Evolutionary conservation across 208 protist genomes (phyloP).

Genomic region (Trichomonas tenax): DNA sequence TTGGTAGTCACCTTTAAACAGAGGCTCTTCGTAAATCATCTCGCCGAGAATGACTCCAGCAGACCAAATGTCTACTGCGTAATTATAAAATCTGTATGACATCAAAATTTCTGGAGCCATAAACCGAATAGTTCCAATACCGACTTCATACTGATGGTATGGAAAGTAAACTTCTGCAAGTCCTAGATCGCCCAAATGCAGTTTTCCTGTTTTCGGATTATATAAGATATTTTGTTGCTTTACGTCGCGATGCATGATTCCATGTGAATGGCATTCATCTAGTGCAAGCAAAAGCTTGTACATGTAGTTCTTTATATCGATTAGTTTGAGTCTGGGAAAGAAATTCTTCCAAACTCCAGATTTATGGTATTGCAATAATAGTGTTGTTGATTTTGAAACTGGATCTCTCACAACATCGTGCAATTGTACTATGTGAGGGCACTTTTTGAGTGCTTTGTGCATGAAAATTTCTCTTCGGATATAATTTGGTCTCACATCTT

Average conservation of each 20-base stretch:
- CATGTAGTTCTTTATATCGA: slow-evolving; percentile 93
- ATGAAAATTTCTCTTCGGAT: background rate
- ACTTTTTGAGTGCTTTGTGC: slow-evolving; percentile 29
- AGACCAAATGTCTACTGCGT: background rate
- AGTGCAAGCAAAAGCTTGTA: slow-evolving; percentile 73
- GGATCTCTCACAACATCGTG: slow-evolving; percentile 86
- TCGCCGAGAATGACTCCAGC: background rate
- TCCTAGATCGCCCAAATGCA: slow-evolving; percentile 76
- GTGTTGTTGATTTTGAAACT: slow-evolving; percentile 69
- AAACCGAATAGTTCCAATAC: background rate
- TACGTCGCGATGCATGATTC: background rate
- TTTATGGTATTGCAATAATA: slow-evolving; percentile 97
- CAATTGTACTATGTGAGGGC: slow-evolving; percentile 90
- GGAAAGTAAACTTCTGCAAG: slow-evolving; percentile 97
- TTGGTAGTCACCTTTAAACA: background rate
- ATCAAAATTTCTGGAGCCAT: background rate
- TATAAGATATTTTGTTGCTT: slow-evolving; percentile 98
- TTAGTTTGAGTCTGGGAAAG: slow-evolving; percentile 78
- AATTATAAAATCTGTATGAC: background rate
- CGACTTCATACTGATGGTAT: slow-evolving; percentile 53
- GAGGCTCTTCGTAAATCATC: background rate
- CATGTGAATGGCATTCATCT: slow-evolving; percentile 29
- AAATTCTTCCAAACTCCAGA: slow-evolving; percentile 53
- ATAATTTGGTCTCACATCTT: background rate
- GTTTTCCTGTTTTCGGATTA: slow-evolving; percentile 69